Percentiles rank a stretch among this genome's conserved stretches.
phyloP scores from a whole-genome alignment of 768 basidiomycete species.

The Hericium rajendrae region DNA sequence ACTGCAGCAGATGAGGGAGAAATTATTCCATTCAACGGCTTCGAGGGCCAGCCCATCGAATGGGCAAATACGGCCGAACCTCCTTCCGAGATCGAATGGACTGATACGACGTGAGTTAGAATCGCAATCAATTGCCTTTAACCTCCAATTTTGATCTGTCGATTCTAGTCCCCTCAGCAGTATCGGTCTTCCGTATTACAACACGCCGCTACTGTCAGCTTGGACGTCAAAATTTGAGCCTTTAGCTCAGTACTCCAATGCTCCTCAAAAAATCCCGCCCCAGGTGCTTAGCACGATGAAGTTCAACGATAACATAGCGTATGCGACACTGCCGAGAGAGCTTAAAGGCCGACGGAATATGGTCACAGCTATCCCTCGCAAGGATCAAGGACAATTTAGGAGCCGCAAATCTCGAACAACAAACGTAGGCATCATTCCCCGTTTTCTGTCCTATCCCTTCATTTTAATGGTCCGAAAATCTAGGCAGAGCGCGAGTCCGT shows the following conservation, averaged over 20 bases:
- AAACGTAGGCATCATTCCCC: slow-evolving; percentile 30
- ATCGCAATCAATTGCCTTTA: background rate
- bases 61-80: slow-evolving; percentile 72
- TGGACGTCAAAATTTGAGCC: slow-evolving; percentile 48
- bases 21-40: slow-evolving; percentile 73
- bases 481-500: background rate
- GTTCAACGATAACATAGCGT: slow-evolving; percentile 81
- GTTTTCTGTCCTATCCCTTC: background rate
- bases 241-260: slow-evolving; percentile 41
- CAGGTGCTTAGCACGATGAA: slow-evolving; percentile 74
- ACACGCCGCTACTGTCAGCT: slow-evolving; percentile 60
- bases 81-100: slow-evolving; percentile 71
- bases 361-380: slow-evolving; percentile 40
- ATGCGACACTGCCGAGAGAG: slow-evolving; percentile 82
- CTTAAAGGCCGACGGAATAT: slow-evolving; percentile 79
- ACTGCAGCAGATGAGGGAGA: slow-evolving; percentile 59
- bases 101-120: slow-evolving; percentile 57
- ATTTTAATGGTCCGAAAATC: background rate
- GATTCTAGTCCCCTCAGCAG: slow-evolving; percentile 70
- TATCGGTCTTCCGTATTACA: slow-evolving; percentile 85
- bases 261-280: slow-evolving; percentile 69
- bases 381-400: slow-evolving; percentile 65
- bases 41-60: slow-evolving; percentile 76
- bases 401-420: slow-evolving; percentile 58
- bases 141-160: background rate